A percentile compares a stretch with the other conserved stretches of the same genome.
Evolutionary conservation across 2,329 filamentous ascomycete species (phyloP).

Genomic region (Penicillium hordei): DNA sequence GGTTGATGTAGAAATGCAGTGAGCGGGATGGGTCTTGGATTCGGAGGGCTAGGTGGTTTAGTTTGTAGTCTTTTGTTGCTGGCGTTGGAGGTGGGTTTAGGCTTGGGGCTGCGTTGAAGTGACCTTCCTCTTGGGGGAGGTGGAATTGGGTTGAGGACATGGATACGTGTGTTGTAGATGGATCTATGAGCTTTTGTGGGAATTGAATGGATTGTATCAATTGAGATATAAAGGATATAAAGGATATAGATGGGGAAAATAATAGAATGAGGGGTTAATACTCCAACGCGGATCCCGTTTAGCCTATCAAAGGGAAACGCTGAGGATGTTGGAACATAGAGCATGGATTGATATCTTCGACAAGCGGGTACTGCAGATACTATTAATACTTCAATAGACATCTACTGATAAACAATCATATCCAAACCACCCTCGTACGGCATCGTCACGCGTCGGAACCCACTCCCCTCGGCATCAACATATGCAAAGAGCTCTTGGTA

Average conservation of each 20-base stretch:
- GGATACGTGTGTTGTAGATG: not conserved
- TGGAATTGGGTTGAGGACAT: slow-evolving; percentile 15
- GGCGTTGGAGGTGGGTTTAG: slow-evolving; percentile 28
- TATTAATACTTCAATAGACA: too few species aligned
- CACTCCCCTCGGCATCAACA: slow-evolving; percentile 19
- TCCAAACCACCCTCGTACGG: slow-evolving; percentile 20
- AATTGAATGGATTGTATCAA: not conserved
- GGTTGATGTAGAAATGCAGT: slow-evolving; percentile 40
- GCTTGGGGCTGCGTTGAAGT: slow-evolving; percentile 32
- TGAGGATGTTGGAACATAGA: not conserved
- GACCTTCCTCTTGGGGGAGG: slow-evolving; percentile 27
- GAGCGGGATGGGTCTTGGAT: slow-evolving; percentile 37
- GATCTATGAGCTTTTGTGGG: too few species aligned
- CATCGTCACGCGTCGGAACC: slow-evolving; percentile 20
- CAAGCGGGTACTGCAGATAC: not conserved
- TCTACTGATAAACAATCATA: slow-evolving; percentile 24
- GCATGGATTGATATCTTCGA: not conserved
- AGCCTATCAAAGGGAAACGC: not conserved
- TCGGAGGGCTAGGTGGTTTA: slow-evolving; percentile 43
- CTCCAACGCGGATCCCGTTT: not conserved
- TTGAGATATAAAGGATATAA: not conserved
- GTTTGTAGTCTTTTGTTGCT: slow-evolving; percentile 35
- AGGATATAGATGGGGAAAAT: not conserved
- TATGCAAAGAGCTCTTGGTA: slow-evolving; percentile 21
- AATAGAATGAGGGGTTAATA: slow-evolving; percentile 3